Percentiles rank a stretch among this genome's conserved stretches.
phyloP scores from a whole-genome alignment of 148 eudicot genomes.

The Vaccinium macrocarpon region DNA sequence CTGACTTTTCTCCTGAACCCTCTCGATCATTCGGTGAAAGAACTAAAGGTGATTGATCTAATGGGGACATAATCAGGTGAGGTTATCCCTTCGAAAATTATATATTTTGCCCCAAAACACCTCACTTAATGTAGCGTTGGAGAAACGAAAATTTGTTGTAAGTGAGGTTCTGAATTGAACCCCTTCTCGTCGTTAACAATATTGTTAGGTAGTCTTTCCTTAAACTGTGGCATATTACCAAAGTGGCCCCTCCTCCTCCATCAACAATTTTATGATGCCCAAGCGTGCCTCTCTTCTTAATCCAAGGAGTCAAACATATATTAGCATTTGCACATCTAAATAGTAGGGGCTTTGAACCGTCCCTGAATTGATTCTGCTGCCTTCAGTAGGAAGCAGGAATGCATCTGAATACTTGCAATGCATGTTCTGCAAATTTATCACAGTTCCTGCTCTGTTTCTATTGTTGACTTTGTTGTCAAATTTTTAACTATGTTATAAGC shows the following conservation, averaged over 20 bases:
- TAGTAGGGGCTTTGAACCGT: neutral
- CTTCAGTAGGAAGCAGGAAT: neutral
- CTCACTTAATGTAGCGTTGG: neutral
- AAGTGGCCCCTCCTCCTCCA: neutral
- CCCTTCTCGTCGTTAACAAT: neutral
- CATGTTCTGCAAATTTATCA: neutral
- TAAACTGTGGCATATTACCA: neutral
- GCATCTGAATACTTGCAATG: neutral
- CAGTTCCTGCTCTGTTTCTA: neutral
- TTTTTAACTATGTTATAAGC: neutral
- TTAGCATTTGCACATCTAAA: neutral
- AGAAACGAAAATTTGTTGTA: neutral
- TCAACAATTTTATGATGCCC: neutral
- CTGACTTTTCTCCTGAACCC: neutral
- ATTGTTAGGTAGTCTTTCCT: neutral
- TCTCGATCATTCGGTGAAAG: neutral
- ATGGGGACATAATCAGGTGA: neutral
- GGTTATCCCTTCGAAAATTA: neutral
- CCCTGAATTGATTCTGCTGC: neutral
- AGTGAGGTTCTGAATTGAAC: conserved; percentile 56
- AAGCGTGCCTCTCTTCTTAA: neutral
- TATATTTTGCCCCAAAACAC: neutral
- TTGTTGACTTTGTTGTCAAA: neutral
- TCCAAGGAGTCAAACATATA: neutral
- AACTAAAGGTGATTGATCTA: neutral